Percentiles rank a stretch among this genome's conserved stretches.
Evolutionary conservation across 768 basidiomycete species (phyloP).

Genomic region (Phlebiopsis gigantea): DNA sequence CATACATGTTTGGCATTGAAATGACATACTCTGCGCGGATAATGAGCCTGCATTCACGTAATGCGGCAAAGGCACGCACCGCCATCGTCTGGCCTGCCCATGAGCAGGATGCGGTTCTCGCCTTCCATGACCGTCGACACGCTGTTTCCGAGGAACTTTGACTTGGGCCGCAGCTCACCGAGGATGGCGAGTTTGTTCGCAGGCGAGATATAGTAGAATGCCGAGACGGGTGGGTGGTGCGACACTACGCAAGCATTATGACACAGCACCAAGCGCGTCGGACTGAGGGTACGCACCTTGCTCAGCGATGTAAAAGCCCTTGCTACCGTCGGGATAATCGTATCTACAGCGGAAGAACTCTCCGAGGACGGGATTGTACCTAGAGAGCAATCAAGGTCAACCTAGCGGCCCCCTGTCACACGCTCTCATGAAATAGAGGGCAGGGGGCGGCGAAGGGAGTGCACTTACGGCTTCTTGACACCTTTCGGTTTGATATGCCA

Average conservation of each 20-base stretch:
- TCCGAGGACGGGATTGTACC: slow-evolving; percentile 95
- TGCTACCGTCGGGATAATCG: slow-evolving; percentile 86
- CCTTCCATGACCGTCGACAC: slow-evolving; percentile 97
- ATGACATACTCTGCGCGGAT: slow-evolving; percentile 65
- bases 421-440: background rate
- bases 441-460: background rate
- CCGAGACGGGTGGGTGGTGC: slow-evolving; percentile 90
- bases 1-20: slow-evolving; percentile 98
- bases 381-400: slow-evolving; percentile 24
- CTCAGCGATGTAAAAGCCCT: slow-evolving; percentile 94
- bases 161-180: slow-evolving; percentile 94
- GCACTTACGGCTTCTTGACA: slow-evolving; percentile 93
- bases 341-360: slow-evolving; percentile 98
- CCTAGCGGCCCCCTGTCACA: background rate
- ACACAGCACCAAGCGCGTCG: background rate
- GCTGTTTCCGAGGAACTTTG: slow-evolving; percentile 93
- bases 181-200: slow-evolving; percentile 81
- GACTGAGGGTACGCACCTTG: slow-evolving; percentile 52
- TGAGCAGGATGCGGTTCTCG: slow-evolving; percentile 80
- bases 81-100: slow-evolving; percentile 83
- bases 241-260: slow-evolving; percentile 53
- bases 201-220: slow-evolving; percentile 95
- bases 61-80: slow-evolving; percentile 41
- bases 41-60: background rate
- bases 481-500: slow-evolving; percentile 99